Evolutionary conservation across 1,284 basidiomycete species (phyloP).

Genomic region (Apiotrichum akiyoshidainum): DNA sequence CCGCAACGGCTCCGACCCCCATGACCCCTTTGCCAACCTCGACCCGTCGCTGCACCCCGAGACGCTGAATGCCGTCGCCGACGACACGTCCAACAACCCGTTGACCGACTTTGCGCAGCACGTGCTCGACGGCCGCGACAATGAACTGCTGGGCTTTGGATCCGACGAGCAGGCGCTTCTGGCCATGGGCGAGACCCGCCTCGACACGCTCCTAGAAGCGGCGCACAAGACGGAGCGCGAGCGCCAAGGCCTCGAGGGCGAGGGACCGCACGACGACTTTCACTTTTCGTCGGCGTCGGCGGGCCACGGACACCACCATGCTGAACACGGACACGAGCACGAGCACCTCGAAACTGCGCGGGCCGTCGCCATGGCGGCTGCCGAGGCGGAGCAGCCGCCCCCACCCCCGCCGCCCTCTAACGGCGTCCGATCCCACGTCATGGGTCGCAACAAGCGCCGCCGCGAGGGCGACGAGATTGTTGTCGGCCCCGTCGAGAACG

Average conservation of each 20-base stretch:
- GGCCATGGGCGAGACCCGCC: constrained; percentile 16
- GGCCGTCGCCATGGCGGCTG: neutral
- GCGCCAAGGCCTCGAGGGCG: constrained; percentile 1
- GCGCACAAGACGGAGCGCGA: constrained; percentile 13
- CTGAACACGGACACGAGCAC: constrained; percentile 2
- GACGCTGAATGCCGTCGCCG: constrained; percentile 13
- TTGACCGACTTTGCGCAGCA: constrained; percentile 30
- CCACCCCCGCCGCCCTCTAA: constrained; percentile 1
- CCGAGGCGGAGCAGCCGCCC: neutral
- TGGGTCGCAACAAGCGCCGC: constrained; percentile 21
- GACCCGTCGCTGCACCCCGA: constrained; percentile 25
- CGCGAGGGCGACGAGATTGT: constrained; percentile 21
- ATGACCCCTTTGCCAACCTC: constrained; percentile 21
- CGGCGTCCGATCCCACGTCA: constrained; percentile 2
- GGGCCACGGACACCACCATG: neutral
- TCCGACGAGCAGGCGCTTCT: constrained; percentile 19
- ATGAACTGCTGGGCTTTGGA: constrained; percentile 14
- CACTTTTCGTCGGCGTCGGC: neutral
- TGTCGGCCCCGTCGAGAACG: constrained; percentile 26
- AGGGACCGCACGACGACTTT: constrained; percentile 5
- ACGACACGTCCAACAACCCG: constrained; percentile 14
- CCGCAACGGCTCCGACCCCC: neutral
- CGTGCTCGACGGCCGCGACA: constrained; percentile 18
- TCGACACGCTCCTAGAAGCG: constrained; percentile 22
- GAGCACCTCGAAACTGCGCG: constrained; percentile 3